Conservation (phyloP, 1,284 basidiomycete genomes). For the Papiliotrema fonsecae region DNA sequence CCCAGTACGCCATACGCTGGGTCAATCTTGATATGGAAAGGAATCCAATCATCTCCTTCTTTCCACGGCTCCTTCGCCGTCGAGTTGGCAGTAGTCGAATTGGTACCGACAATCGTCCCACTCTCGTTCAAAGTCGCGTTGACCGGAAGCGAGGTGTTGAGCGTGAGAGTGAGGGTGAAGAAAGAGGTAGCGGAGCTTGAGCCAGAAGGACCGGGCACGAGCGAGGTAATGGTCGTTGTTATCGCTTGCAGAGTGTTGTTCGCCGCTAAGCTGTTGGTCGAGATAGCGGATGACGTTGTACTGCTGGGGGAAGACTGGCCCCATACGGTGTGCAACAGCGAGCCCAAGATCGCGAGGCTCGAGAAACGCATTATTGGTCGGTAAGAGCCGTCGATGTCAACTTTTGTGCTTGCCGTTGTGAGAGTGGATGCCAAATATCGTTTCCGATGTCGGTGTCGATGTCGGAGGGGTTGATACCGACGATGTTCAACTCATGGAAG, state of each 20-base stretch:
- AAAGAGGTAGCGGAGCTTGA: constrained; percentile 23
- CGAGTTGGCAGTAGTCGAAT: constrained; percentile 20
- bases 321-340: too few relatives aligned
- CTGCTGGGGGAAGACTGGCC: too few relatives aligned
- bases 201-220: constrained; percentile 23
- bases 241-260: constrained; percentile 10
- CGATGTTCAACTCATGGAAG: too few relatives aligned
- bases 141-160: constrained; percentile 23
- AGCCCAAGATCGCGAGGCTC: too few relatives aligned
- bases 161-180: constrained; percentile 33
- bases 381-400: too few relatives aligned
- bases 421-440: too few relatives aligned
- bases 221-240: constrained; percentile 37
- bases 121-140: constrained; percentile 12
- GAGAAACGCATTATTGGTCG: too few relatives aligned
- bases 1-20: constrained; percentile 86
- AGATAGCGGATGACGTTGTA: too few relatives aligned
- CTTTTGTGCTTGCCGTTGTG: too few relatives aligned
- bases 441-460: too few relatives aligned
- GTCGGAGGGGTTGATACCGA: too few relatives aligned
- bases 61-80: constrained; percentile 35
- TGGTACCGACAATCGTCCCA: constrained; percentile 4
- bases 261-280: background rate
- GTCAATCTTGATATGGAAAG: constrained; percentile 66
- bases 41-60: constrained; percentile 38